Evolutionary conservation across 768 basidiomycete species (phyloP).

Genomic region (Suillus cothurnatus): DNA sequence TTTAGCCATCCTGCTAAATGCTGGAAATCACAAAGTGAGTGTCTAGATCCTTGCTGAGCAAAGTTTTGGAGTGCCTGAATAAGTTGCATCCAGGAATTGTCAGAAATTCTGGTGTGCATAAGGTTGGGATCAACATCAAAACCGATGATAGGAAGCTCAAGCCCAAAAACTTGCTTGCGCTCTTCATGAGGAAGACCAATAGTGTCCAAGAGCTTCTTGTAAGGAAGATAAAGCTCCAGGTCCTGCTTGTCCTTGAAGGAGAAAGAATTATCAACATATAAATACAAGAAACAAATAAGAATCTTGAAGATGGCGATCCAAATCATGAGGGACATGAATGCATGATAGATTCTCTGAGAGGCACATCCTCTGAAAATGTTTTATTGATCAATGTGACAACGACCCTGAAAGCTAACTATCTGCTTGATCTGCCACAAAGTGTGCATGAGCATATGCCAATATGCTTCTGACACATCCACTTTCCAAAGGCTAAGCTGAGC

Average conservation of each 20-base stretch:
- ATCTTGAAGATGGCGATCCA: conserved; percentile 13
- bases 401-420: no score
- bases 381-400: no score
- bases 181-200: conserved; percentile 33
- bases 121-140: conserved; percentile 34
- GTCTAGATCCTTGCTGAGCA: not conserved
- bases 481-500: no score
- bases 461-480: no score
- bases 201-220: conserved; percentile 18
- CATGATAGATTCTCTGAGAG: no score
- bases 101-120: conserved; percentile 28
- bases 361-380: no score
- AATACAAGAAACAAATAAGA: conserved; percentile 14
- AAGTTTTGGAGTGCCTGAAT: conserved; percentile 20
- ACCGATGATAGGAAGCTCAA: conserved; percentile 34
- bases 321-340: no score
- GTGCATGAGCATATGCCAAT: no score
- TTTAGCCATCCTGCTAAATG: no score
- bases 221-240: not conserved
- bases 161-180: conserved; percentile 33
- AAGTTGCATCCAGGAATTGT: conserved; percentile 13
- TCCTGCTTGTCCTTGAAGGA: not conserved
- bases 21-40: no score
- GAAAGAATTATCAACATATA: conserved; percentile 15
- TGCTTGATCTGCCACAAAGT: no score